These are phyloP conservation scores for Amylocarpus encephaloides DNA, from an alignment of 2,329 filamentous ascomycete species.

Conservation along the genomic window DNA sequence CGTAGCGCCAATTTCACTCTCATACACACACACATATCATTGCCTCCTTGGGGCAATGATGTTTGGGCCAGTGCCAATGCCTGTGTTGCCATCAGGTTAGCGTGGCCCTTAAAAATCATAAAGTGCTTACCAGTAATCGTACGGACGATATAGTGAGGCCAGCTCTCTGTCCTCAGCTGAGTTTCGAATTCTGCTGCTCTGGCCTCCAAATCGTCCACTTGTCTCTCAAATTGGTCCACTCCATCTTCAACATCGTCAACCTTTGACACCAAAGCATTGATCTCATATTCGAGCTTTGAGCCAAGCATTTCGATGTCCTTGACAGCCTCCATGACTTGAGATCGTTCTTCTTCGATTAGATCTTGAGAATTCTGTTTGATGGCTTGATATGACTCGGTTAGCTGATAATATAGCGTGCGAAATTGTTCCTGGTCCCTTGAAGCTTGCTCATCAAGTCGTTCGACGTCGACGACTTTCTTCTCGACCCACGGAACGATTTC, in stretches of 20 bases:
- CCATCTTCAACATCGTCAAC: slow-evolving; percentile 84
- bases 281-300: slow-evolving; percentile 88
- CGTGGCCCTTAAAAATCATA: not conserved
- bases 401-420: slow-evolving; percentile 60
- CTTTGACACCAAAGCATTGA: slow-evolving; percentile 70
- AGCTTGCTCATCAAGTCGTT: slow-evolving; percentile 55
- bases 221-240: slow-evolving; percentile 69
- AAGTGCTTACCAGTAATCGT: slow-evolving; percentile 21
- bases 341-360: slow-evolving; percentile 62
- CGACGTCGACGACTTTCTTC: slow-evolving; percentile 49
- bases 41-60: slow-evolving; percentile 16
- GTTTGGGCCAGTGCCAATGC: slow-evolving; percentile 29
- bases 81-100: not conserved
- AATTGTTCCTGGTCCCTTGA: slow-evolving; percentile 59
- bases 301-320: slow-evolving; percentile 75
- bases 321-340: slow-evolving; percentile 61
- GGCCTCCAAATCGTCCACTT: slow-evolving; percentile 65
- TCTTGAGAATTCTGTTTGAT: slow-evolving; percentile 63
- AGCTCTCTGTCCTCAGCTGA: slow-evolving; percentile 27
- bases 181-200: slow-evolving; percentile 56
- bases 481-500: slow-evolving; percentile 56
- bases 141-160: slow-evolving; percentile 31
- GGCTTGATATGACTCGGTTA: slow-evolving; percentile 62
- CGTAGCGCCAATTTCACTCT: slow-evolving; percentile 10
- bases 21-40: not conserved